A percentile compares a stretch with the other conserved stretches of the same genome.
These are phyloP conservation scores for Aspergillus cejpii DNA, from an alignment of 2,329 filamentous ascomycete species.

Conservation along the genomic window DNA sequence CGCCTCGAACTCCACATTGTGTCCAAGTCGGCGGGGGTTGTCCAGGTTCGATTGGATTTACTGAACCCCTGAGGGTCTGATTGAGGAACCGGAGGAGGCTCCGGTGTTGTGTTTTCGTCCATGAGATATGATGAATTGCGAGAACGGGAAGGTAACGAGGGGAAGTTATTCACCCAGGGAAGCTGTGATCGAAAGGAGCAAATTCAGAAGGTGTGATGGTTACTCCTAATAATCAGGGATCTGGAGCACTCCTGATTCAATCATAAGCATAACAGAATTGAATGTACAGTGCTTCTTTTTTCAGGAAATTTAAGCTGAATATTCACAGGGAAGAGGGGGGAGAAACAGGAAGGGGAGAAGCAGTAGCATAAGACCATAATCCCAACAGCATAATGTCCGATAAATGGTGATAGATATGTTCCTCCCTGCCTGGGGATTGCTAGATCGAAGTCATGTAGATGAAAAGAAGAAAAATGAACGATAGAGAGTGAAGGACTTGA, in stretches of 20 bases:
- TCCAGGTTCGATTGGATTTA: conserved; percentile 34
- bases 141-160: conserved; percentile 1
- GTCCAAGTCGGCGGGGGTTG: conserved; percentile 32
- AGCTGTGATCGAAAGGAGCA: not conserved
- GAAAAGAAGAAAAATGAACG: not conserved
- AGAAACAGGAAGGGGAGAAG: not conserved
- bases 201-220: not conserved
- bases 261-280: conserved; percentile 1
- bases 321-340: conserved; percentile 3
- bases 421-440: not conserved
- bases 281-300: not conserved
- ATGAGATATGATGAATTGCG: conserved; percentile 18
- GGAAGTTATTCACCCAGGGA: not conserved
- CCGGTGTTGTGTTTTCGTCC: conserved; percentile 28
- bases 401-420: not conserved
- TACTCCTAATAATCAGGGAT: not conserved
- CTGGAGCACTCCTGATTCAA: not conserved
- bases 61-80: conserved; percentile 34
- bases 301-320: not conserved
- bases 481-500: not conserved
- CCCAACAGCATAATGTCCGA: conserved; percentile 7
- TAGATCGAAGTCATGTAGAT: not conserved
- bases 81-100: conserved; percentile 24
- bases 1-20: conserved; percentile 25
- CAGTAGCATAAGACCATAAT: conserved; percentile 4